A percentile compares a stretch with the other conserved stretches of the same genome.
Conservation (phyloP, 805 yeast species). For the Candida piceae region DNA sequence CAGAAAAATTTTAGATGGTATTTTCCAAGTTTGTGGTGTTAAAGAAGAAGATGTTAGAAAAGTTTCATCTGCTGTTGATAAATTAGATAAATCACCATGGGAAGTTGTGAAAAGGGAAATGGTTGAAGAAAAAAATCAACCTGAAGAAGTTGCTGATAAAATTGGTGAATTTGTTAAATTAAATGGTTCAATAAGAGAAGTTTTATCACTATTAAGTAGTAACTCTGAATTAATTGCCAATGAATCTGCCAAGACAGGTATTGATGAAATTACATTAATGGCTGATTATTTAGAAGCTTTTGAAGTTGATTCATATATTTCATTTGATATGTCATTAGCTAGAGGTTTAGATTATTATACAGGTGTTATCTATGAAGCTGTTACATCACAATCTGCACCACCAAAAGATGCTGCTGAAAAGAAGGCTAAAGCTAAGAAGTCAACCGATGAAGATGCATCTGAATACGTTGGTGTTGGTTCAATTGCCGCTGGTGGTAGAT, state of each 20-base stretch:
- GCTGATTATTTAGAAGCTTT: conserved; percentile 81
- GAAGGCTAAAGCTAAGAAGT: conserved; percentile 39
- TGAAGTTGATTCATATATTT: conserved; percentile 58
- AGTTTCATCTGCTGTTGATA: conserved; percentile 93
- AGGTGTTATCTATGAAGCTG: conserved; percentile 94
- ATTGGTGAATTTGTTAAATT: conserved; percentile 89
- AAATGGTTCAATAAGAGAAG: conserved; percentile 68
- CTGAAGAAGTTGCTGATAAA: conserved; percentile 86
- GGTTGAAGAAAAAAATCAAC: conserved; percentile 83
- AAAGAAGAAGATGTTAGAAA: conserved; percentile 89
- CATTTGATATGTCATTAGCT: conserved; percentile 91
- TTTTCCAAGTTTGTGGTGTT: conserved; percentile 93
- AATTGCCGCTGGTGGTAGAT: conserved; percentile 98
- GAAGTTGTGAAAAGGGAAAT: conserved; percentile 88
- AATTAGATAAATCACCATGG: conserved; percentile 95
- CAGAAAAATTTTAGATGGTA: conserved; percentile 93
- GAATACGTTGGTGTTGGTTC: conserved; percentile 98
- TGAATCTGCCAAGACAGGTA: conserved; percentile 73
- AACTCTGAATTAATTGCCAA: conserved; percentile 59
- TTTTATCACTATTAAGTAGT: conserved; percentile 47
- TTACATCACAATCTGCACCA: conserved; percentile 94
- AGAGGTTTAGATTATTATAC: conserved; percentile 98
- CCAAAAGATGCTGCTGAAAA: conserved; percentile 73
- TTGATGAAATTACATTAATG: conserved; percentile 71
- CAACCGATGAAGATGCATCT: conserved; percentile 83